Conservation (phyloP, 371 early-diverging fungal species). For the Mortierella sp. region DNA sequence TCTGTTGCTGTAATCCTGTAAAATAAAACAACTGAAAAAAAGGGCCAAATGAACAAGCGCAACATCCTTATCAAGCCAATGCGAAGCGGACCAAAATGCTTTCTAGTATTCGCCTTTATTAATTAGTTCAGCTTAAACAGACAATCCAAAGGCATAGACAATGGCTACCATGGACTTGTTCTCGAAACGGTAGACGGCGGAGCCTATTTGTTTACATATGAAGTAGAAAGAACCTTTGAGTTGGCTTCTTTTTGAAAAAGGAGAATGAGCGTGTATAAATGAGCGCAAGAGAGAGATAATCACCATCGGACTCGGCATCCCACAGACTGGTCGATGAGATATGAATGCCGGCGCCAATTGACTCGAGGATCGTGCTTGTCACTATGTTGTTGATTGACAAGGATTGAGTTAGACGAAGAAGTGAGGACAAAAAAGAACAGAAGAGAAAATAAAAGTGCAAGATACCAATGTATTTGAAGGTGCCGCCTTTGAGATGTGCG, state of each 20-base stretch:
- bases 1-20: neutral
- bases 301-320: slow-evolving; percentile 55
- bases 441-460: neutral
- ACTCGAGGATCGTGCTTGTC: slow-evolving; percentile 44
- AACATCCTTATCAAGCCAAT: no score
- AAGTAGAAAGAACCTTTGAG: no score
- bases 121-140: slow-evolving; percentile 18
- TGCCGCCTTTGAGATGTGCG: slow-evolving; percentile 32
- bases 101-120: no score
- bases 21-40: neutral
- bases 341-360: slow-evolving; percentile 48
- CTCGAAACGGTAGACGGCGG: slow-evolving; percentile 43
- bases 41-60: no score
- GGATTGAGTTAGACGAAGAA: neutral
- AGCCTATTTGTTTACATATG: slow-evolving; percentile 27
- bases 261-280: neutral
- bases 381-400: slow-evolving; percentile 4
- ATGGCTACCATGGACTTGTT: slow-evolving; percentile 41
- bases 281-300: neutral
- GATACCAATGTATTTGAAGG: slow-evolving; percentile 48
- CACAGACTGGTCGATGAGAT: slow-evolving; percentile 50
- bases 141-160: slow-evolving; percentile 43
- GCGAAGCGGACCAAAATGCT: no score
- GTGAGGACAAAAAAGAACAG: neutral
- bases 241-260: neutral